phyloP scores from a whole-genome alignment of 495 filamentous ascomycete genomes.

The Talaromyces proteolyticus region DNA sequence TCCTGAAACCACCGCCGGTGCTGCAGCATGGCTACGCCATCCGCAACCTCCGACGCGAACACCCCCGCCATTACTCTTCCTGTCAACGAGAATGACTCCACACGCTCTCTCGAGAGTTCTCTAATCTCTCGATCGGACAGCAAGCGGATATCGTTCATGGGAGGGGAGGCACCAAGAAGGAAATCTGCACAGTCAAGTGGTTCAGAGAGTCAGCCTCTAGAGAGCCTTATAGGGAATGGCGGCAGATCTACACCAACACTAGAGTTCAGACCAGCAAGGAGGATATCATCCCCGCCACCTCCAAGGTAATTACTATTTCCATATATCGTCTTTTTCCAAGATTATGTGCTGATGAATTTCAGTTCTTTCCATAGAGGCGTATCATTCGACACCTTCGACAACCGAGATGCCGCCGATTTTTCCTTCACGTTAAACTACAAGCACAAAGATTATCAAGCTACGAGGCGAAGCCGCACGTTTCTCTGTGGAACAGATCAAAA shows the following conservation, averaged over 20 bases:
- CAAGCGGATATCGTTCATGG: constrained; percentile 16
- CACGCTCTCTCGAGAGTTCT: background rate
- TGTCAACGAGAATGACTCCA: constrained; percentile 19
- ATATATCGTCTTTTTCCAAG: background rate
- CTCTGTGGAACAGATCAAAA: constrained; percentile 93
- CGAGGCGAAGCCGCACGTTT: constrained; percentile 81
- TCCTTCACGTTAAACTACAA: constrained; percentile 83
- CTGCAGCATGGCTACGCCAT: constrained; percentile 19
- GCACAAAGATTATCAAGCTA: constrained; percentile 84
- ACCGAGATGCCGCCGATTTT: constrained; percentile 71
- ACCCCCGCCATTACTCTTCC: constrained; percentile 49
- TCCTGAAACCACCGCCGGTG: no score
- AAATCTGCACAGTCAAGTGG: constrained; percentile 39
- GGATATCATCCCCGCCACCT: constrained; percentile 19
- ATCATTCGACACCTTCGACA: constrained; percentile 91
- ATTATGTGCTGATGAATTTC: background rate
- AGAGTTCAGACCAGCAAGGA: constrained; percentile 7
- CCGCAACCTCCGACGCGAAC: constrained; percentile 31
- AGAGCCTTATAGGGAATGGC: constrained; percentile 20
- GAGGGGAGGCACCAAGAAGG: constrained; percentile 20
- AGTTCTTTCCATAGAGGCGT: constrained; percentile 56
- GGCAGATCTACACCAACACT: constrained; percentile 15
- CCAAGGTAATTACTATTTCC: constrained; percentile 15
- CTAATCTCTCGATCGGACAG: constrained; percentile 11
- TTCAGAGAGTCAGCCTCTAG: constrained; percentile 21